These are phyloP conservation scores for Gaeumannomyces tritici DNA, from an alignment of 2,329 filamentous ascomycete genomes.

Conservation along the genomic window DNA sequence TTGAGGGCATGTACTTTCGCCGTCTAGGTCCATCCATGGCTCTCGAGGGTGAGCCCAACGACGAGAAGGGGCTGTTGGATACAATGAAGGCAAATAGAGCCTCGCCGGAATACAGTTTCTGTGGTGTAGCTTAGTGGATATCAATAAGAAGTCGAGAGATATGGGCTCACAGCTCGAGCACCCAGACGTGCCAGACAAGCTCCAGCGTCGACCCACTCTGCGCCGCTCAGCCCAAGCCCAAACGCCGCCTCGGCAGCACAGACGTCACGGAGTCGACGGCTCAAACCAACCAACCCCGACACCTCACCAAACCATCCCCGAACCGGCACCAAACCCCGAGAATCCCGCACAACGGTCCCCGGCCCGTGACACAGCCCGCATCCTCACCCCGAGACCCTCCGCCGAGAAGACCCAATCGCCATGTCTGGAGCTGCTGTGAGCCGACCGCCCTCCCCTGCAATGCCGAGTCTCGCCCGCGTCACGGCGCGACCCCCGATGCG, in stretches of 20 bases:
- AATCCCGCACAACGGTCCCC: not conserved
- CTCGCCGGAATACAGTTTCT: too few species aligned
- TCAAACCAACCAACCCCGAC: too few species aligned
- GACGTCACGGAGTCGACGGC: not conserved
- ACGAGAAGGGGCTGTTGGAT: constrained; percentile 5
- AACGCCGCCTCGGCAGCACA: not conserved
- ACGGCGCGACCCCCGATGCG: not conserved
- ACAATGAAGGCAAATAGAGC: not conserved
- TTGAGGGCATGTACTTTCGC: constrained; percentile 6
- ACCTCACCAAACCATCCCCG: not conserved
- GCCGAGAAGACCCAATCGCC: not conserved
- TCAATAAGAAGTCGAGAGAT: too few species aligned
- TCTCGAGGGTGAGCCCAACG: constrained; percentile 15
- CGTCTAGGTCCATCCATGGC: constrained; percentile 13
- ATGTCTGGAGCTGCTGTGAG: constrained; percentile 1
- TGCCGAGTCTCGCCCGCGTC: not conserved
- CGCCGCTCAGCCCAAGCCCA: too few species aligned
- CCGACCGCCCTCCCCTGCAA: not conserved
- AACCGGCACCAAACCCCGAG: not conserved
- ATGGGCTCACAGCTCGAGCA: too few species aligned
- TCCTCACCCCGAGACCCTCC: not conserved
- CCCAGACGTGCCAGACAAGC: too few species aligned
- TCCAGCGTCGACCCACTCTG: too few species aligned
- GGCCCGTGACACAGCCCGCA: not conserved
- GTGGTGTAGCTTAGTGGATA: too few species aligned